These are phyloP conservation scores for Candida andamanensis DNA, from an alignment of 805 yeast species.

Conservation along the genomic window DNA sequence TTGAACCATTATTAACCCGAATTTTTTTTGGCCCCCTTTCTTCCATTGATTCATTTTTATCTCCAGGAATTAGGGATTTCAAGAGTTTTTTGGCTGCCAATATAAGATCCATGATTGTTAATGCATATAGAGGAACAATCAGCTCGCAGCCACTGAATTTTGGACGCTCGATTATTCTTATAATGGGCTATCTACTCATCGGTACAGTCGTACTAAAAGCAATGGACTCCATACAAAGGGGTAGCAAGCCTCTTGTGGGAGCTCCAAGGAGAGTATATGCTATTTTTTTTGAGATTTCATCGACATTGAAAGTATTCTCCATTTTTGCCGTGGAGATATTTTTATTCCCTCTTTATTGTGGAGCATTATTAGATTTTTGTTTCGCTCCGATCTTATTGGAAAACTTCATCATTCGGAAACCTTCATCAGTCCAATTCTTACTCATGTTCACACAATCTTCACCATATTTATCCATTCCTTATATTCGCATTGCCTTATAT, in stretches of 20 bases:
- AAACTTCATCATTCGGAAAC: constrained; percentile 2
- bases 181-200: constrained; percentile 29
- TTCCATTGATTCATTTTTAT: too few relatives aligned
- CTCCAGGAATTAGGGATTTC: too few relatives aligned
- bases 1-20: too few relatives aligned
- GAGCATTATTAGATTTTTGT: constrained; percentile 67
- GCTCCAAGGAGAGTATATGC: constrained; percentile 47
- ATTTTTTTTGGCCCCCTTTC: too few relatives aligned
- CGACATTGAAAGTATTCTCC: constrained; percentile 68
- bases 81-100: too few relatives aligned
- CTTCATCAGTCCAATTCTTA: constrained; percentile 1
- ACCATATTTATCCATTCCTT: constrained; percentile 7
- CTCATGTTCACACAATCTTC: constrained; percentile 8
- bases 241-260: constrained; percentile 44
- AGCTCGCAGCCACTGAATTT: too few relatives aligned
- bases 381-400: constrained; percentile 46
- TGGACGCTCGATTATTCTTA: constrained; percentile 36
- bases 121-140: too few relatives aligned
- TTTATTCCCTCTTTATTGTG: constrained; percentile 86
- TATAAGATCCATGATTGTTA: too few relatives aligned
- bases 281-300: constrained; percentile 47
- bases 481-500: constrained; percentile 21
- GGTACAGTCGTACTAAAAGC: constrained; percentile 19
- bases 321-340: constrained; percentile 75
- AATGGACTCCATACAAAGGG: constrained; percentile 26